Base-by-base conservation (phyloP, 2,329 filamentous ascomycete genomes). In the Sarocladium oryzae region DNA sequence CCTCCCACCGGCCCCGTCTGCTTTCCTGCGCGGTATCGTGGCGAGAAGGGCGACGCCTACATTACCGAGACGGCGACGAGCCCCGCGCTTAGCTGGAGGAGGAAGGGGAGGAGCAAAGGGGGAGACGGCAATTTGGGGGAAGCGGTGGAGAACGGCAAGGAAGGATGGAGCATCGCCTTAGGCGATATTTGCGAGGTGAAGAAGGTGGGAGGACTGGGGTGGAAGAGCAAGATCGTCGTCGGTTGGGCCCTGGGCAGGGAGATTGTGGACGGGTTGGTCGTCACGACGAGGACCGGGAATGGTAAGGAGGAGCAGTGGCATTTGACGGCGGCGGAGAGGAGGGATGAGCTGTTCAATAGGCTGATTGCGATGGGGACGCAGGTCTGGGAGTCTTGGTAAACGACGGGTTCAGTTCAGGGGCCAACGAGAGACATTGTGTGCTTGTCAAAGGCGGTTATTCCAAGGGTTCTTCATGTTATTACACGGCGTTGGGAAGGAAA, bases 171-270 rank as follows among this genome's bases (percentile, higher is more conserved):
- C 5, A 73, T 93, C 1, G 76, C 86, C 0, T 77, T 93, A 3
- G 75, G 75, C 0, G 85, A 92, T 15, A 85, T 95, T 41, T 70
- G 55, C 1, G 87, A 91, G 64, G 62, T 95, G 50, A 86, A 83
- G 64, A 95, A 95, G 68, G 72, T 91, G 2, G 88, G 89, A 4
- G 89, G 89, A 0, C 73, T 91, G 32, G 88, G 88, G 0, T 95
- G 88, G 88, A 95, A 93, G 68, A 82, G 83, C 1, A 92, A 89
- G 70, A 69, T 93, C 48, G 77, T 93, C 2, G 86, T 93, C 1
- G 88, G 88, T 0, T 89, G 89, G 87, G 84, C 86, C 1, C 76
- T 89, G 60, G 79, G 82, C 1, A 76, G 82, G 45, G 83, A 91
- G 64, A 81, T 93, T 26, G 81, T 85, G 0, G 89, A 93, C 69